Base-by-base conservation (phyloP, 2,329 filamentous ascomycete genomes). In the Arthrobotrys iridis region DNA sequence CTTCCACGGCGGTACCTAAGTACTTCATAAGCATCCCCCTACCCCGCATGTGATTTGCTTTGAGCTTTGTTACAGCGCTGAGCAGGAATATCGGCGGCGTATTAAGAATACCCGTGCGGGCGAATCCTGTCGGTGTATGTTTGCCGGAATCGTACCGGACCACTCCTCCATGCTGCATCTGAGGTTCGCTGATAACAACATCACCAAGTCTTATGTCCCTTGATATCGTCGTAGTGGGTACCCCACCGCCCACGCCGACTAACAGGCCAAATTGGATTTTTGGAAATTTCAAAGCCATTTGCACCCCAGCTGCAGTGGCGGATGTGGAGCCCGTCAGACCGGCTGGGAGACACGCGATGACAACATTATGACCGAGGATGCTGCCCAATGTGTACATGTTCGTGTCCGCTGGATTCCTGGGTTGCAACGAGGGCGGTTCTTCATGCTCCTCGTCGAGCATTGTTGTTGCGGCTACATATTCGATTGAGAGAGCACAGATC, bases 201-300 rank as follows among this genome's bases (percentile, higher is more conserved):
- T 70, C 65, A 1, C 65, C 65, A 18, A 70, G 45, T 6, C 46
- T 65, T 28, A 80, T 60, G 33, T 78, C 65, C n/a, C n/a, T n/a
- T n/a, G n/a, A n/a, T 18, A 13, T n/a, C 1, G 3, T 13, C n/a
- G 24, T 40, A 22, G 11, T 11, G 10, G 50, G 64, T 5, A 50
- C 30, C 1, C 64, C 64, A 4, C 64, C 41, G 3, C 64, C 64
- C 7, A 59, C 40, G 10, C 64, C 64, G 6, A 67, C 64, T 33
- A 67, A n/a, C 15, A 66, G 41, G 13, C 52, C 52, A 28, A 67
- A 59, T 28, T 50, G 57, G 6, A 59, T 59, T 20, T 37, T 30
- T 1, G 64, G 41, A 35, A 66, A 66, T 3, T 55, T 46, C 4
- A 15, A 45, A 6, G 40, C 24, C 64, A 67, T 67, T 35, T 30